Evolutionary conservation across 345 rosid genomes (phyloP), one percentile per base, ranked within the genome.

Genomic region (Psidium friedrichsthalianum): DNA sequence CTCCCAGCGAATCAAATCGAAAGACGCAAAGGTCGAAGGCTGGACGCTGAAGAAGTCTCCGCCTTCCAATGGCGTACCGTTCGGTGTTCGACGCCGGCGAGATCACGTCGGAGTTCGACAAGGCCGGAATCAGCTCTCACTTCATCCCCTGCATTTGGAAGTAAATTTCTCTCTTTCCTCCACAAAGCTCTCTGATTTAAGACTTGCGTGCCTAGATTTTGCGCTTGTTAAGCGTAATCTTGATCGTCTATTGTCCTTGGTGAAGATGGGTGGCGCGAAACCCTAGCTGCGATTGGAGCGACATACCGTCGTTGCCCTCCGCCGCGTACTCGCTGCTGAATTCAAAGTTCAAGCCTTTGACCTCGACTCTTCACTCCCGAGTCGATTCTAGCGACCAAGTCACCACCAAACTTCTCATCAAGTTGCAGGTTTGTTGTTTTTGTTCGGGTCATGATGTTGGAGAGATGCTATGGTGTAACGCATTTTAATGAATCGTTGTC

Each of bases 401-500:
- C 90, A 96, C 99, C 90, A 92, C 92, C 86, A 97, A 96, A 36
- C 98, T 97, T 82, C 93, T 96, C 85, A 82, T 97, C 89, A 93
- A 87, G 89, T 94, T 97, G 85, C 98, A 93, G 98, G 99, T 95
- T 58, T 54, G 18, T 85, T 57, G 56, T 83, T 54, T 22, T 27
- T 86, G 10, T 42, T 29, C 11, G 52, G 55, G 5, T 0, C 61
- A 42, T 16, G 32, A 57, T 83, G 61, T 61, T 69, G 51, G 42
- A 56, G 47, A 58, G 82, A 54, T n/a, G 59, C 69, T 16, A 44
- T 84, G 0, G 0, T 56, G 40, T 25, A 22, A 44, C 84, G 51
- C 49, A 13, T 47, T 51, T 52, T 22, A 54, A 27, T 57, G 85
- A 18, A 6, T 47, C n/a, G 22, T 54, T 2, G 15, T 84, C 13